These are phyloP conservation scores for Suillus americanus DNA, from an alignment of 768 basidiomycete genomes.

Conservation along the genomic window DNA sequence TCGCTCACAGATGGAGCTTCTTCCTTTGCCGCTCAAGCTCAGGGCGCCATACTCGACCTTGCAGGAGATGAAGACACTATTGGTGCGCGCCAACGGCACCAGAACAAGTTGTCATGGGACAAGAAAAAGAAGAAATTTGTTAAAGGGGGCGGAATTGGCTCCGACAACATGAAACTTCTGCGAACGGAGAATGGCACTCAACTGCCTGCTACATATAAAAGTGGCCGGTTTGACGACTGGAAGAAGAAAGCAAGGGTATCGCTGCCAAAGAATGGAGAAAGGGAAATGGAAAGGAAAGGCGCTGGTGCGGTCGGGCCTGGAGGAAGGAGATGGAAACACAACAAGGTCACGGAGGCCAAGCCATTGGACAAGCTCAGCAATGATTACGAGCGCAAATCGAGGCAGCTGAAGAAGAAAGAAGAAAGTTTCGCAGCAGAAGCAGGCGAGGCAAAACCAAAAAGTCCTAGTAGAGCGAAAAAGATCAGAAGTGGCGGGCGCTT, in stretches of 20 bases:
- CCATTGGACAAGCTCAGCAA: slow-evolving; percentile 72
- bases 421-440: slow-evolving; percentile 30
- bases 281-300: slow-evolving; percentile 49
- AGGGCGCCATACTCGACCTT: slow-evolving; percentile 78
- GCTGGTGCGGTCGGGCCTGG: slow-evolving; percentile 31
- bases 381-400: slow-evolving; percentile 72
- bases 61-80: slow-evolving; percentile 71
- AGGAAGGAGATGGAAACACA: slow-evolving; percentile 74
- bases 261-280: slow-evolving; percentile 83
- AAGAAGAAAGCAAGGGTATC: slow-evolving; percentile 71
- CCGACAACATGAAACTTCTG: slow-evolving; percentile 93
- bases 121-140: slow-evolving; percentile 95
- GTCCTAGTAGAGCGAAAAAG: slow-evolving; percentile 35
- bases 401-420: slow-evolving; percentile 59
- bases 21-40: slow-evolving; percentile 82
- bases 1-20: slow-evolving; percentile 87
- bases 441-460: slow-evolving; percentile 23
- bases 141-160: slow-evolving; percentile 78
- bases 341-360: slow-evolving; percentile 60
- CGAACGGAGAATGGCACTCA: slow-evolving; percentile 89
- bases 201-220: slow-evolving; percentile 89
- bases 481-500: slow-evolving; percentile 40
- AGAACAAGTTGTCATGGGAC: slow-evolving; percentile 75
- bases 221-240: slow-evolving; percentile 96
- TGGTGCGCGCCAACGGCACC: slow-evolving; percentile 56